A percentile compares a stretch with the other conserved stretches of the same genome.
Evolutionary conservation across 306 rosid species (phyloP).

Genomic region (Neltuma alba): DNA sequence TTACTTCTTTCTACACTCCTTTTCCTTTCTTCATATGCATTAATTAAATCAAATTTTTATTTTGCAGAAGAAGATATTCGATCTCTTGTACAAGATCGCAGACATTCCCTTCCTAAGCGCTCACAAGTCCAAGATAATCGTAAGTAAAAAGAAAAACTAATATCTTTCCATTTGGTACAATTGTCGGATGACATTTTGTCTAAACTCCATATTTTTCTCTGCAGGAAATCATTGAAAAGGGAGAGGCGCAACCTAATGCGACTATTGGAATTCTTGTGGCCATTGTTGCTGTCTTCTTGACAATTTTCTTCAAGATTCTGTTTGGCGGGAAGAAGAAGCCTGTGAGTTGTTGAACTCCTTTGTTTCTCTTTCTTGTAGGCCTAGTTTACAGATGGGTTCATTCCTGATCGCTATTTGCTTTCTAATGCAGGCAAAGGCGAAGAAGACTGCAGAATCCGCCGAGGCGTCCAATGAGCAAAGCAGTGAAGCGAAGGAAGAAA

Average conservation of each 20-base stretch:
- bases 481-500: conserved; percentile 58
- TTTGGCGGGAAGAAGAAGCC: conserved; percentile 86
- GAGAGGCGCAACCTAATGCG: conserved; percentile 79
- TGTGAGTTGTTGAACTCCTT: conserved; percentile 43
- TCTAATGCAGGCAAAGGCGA: conserved; percentile 50
- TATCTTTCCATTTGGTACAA: background rate
- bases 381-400: background rate
- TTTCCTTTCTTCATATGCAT: conserved; percentile 1
- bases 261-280: conserved; percentile 74
- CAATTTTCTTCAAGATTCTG: conserved; percentile 60
- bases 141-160: conserved; percentile 39
- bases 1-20: background rate
- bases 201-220: conserved; percentile 22
- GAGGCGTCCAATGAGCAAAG: conserved; percentile 54
- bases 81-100: conserved; percentile 80
- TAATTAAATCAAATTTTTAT: conserved; percentile 17
- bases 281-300: conserved; percentile 52
- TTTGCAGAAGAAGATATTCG: conserved; percentile 90
- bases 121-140: conserved; percentile 62
- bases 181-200: background rate
- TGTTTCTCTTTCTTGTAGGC: background rate
- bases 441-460: conserved; percentile 39
- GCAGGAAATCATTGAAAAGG: conserved; percentile 93
- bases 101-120: conserved; percentile 74
- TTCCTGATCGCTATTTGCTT: background rate